Conservation (phyloP, 2,329 filamentous ascomycete genomes). For the Helotiales sp. region DNA sequence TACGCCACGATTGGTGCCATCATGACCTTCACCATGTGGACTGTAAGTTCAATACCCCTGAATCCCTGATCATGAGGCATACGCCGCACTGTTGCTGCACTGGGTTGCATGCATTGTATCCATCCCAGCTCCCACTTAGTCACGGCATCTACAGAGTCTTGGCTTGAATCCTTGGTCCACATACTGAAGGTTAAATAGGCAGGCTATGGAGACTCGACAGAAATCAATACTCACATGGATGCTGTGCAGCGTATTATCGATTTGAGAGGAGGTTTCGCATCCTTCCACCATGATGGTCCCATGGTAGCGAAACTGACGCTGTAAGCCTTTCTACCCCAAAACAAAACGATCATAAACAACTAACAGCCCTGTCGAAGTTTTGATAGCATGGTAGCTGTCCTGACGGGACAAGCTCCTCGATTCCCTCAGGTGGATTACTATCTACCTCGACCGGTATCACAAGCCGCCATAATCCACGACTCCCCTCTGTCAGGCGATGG, state of each 20-base stretch:
- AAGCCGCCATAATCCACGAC: conserved; percentile 3
- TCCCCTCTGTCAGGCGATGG: conserved; percentile 20
- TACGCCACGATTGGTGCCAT: conserved; percentile 27
- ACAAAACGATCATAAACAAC: background rate
- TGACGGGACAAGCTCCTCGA: conserved; percentile 22
- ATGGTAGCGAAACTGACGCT: conserved; percentile 26
- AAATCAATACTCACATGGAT: conserved; percentile 29
- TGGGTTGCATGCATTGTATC: conserved; percentile 5
- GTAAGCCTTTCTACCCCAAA: conserved; percentile 6
- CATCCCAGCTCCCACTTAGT: conserved; percentile 4
- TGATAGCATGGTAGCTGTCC: conserved; percentile 27
- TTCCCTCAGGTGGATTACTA: conserved; percentile 24
- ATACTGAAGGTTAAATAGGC: conserved; percentile 17
- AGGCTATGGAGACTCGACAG: conserved; percentile 22
- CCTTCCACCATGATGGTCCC: conserved; percentile 17
- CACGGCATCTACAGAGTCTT: conserved; percentile 6
- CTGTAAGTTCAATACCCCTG: conserved; percentile 18
- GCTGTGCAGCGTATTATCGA: conserved; percentile 26
- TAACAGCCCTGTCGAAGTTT: conserved; percentile 18
- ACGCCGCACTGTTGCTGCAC: background rate
- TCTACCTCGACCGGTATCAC: conserved; percentile 8
- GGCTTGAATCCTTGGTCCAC: background rate
- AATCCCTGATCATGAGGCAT: background rate
- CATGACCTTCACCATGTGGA: conserved; percentile 32
- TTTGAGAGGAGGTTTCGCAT: conserved; percentile 20